Conservation (phyloP, 169 alveolate genomes). For the Plasmodium knowlesi region DNA sequence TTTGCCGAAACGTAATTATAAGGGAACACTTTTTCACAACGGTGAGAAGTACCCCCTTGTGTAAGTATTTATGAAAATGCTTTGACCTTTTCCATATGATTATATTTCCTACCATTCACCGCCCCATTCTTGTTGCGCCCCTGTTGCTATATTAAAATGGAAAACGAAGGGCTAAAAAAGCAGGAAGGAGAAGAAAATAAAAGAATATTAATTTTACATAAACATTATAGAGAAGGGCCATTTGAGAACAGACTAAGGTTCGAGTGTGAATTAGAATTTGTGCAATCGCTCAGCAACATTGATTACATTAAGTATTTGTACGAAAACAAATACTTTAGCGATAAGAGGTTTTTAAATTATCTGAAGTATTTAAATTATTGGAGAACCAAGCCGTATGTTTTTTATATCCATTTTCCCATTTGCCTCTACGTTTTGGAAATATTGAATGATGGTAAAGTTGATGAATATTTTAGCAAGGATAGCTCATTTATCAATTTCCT, state of each 20-base stretch:
- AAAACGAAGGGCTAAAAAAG: neutral
- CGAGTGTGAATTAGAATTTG: slow-evolving; percentile 84
- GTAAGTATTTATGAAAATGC: neutral
- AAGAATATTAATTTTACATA: slow-evolving; percentile 37
- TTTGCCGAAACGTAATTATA: neutral
- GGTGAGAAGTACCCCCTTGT: neutral
- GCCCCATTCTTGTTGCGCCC: neutral
- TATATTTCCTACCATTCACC: neutral
- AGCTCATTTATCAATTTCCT: slow-evolving; percentile 55
- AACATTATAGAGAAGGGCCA: slow-evolving; percentile 52
- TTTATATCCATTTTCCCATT: slow-evolving; percentile 79
- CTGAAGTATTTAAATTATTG: slow-evolving; percentile 82
- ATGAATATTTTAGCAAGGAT: slow-evolving; percentile 37
- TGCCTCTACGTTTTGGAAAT: slow-evolving; percentile 82
- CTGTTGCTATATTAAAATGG: slow-evolving; percentile 29
- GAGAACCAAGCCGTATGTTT: slow-evolving; percentile 78
- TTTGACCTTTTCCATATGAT: neutral
- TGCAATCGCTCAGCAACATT: slow-evolving; percentile 83
- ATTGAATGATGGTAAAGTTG: slow-evolving; percentile 67
- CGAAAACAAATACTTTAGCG: slow-evolving; percentile 79
- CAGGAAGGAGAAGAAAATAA: slow-evolving; percentile 32
- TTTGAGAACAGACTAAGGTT: slow-evolving; percentile 81
- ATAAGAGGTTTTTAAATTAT: slow-evolving; percentile 79
- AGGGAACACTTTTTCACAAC: neutral
- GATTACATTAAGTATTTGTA: slow-evolving; percentile 79